phyloP scores from a whole-genome alignment of 371 early-diverging fungal genomes.

The Coemansia sp. region DNA sequence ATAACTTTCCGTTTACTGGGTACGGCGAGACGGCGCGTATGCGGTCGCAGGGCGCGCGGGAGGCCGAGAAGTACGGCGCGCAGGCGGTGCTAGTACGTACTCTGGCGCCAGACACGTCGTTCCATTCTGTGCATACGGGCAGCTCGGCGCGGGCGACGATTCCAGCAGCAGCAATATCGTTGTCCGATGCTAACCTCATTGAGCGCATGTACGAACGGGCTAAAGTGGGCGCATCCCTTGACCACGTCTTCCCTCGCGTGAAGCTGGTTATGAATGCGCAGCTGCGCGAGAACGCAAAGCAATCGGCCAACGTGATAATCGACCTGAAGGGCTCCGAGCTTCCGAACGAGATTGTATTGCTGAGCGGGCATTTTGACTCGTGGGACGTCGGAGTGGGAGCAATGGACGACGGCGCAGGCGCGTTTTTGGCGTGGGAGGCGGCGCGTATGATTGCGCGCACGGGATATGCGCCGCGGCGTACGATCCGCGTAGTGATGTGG shows the following conservation, averaged over 20 bases:
- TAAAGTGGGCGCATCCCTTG: conserved; percentile 18
- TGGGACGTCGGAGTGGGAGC: conserved; percentile 64
- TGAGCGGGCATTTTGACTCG: conserved; percentile 64
- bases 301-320: conserved; percentile 56
- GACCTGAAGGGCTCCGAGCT: conserved; percentile 57
- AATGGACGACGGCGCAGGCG: conserved; percentile 59
- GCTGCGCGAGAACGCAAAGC: conserved; percentile 37
- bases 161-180: conserved; percentile 59
- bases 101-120: conserved; percentile 52
- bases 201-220: conserved; percentile 53
- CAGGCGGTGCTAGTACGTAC: conserved; percentile 58
- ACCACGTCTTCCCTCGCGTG: conserved; percentile 52
- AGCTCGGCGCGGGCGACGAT: conserved; percentile 51
- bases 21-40: conserved; percentile 48
- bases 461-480: conserved; percentile 55
- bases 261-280: conserved; percentile 53
- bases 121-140: conserved; percentile 58
- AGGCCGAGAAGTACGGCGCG: conserved; percentile 60
- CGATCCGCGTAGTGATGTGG: conserved; percentile 61
- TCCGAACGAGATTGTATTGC: conserved; percentile 57
- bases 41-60: conserved; percentile 50
- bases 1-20: conserved; percentile 51
- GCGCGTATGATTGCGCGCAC: conserved; percentile 53
- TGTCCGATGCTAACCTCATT: conserved; percentile 58
- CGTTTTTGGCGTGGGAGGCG: conserved; percentile 59